phyloP scores from a whole-genome alignment of 2,329 filamentous ascomycete species.

The Thielaviopsis cerberus region DNA sequence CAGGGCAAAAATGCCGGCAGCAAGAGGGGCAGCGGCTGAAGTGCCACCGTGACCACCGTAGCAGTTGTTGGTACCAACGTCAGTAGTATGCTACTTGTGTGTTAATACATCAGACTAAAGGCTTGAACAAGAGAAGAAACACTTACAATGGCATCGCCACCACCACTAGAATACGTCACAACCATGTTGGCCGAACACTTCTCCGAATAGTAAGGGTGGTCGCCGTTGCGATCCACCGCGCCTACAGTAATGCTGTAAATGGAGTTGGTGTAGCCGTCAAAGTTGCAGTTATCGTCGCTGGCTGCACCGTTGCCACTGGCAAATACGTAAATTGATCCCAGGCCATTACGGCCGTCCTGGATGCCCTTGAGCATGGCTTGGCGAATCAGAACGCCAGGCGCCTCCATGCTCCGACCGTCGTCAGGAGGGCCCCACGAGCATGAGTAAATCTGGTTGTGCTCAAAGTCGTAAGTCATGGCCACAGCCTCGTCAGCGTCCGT shows the following conservation, averaged over 20 bases:
- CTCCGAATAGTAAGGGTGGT: conserved; percentile 93
- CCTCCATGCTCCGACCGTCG: conserved; percentile 85
- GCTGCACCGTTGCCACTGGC: conserved; percentile 84
- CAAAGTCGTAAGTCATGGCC: conserved; percentile 79
- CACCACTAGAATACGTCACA: conserved; percentile 89
- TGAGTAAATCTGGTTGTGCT: conserved; percentile 91
- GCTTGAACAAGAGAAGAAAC: background rate
- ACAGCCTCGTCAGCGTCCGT: conserved; percentile 81
- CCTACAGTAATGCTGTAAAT: conserved; percentile 98
- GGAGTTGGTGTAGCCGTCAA: conserved; percentile 97
- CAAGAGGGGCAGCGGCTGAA: conserved; percentile 82
- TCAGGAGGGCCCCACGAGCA: conserved; percentile 97
- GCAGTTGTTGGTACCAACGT: conserved; percentile 70
- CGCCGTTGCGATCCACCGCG: conserved; percentile 68
- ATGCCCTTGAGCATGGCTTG: conserved; percentile 82
- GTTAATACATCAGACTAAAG: background rate
- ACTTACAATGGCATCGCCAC: conserved; percentile 60
- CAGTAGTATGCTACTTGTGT: conserved; percentile 57
- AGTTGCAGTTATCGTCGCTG: conserved; percentile 91
- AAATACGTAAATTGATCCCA: conserved; percentile 88
- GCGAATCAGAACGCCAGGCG: conserved; percentile 70
- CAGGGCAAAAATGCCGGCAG: conserved; percentile 78
- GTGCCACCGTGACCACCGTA: conserved; percentile 77
- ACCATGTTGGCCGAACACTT: conserved; percentile 88
- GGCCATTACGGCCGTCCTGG: conserved; percentile 66